Evolutionary conservation across 495 filamentous ascomycete species (phyloP).

Genomic region (Xylaria bambusicola): DNA sequence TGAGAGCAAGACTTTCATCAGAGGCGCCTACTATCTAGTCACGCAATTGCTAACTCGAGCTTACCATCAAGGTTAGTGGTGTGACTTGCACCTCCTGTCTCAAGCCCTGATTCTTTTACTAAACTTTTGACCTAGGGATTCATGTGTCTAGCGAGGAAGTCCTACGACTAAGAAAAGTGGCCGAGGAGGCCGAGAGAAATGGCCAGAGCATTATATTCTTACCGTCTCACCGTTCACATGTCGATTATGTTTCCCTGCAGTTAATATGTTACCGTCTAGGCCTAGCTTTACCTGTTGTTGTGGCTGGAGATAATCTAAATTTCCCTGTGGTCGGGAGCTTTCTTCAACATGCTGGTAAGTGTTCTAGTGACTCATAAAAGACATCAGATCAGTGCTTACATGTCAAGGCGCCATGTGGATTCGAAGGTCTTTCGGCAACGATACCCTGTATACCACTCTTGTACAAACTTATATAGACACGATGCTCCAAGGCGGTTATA

Average conservation of each 20-base stretch:
- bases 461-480: slow-evolving; percentile 97
- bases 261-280: slow-evolving; percentile 93
- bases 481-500: slow-evolving; percentile 83
- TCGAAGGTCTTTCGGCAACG: slow-evolving; percentile 86
- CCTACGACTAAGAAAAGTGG: slow-evolving; percentile 74
- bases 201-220: slow-evolving; percentile 96
- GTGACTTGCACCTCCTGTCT: slow-evolving; percentile 16
- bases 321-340: slow-evolving; percentile 88
- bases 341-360: slow-evolving; percentile 82
- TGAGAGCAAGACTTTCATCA: slow-evolving; percentile 90
- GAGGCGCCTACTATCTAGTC: slow-evolving; percentile 84
- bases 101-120: neutral
- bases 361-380: neutral
- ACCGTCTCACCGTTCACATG: slow-evolving; percentile 90
- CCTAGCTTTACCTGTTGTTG: slow-evolving; percentile 85
- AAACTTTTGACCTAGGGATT: slow-evolving; percentile 48
- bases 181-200: slow-evolving; percentile 75
- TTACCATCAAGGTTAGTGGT: slow-evolving; percentile 76
- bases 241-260: slow-evolving; percentile 93
- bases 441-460: slow-evolving; percentile 83
- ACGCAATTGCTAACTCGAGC: slow-evolving; percentile 88
- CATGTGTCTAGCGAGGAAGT: slow-evolving; percentile 96
- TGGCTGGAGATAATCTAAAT: slow-evolving; percentile 95
- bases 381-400: slow-evolving; percentile 3
- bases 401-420: slow-evolving; percentile 88